Conservation (phyloP, 768 basidiomycete species). For the Phanerochaete sordida region DNA sequence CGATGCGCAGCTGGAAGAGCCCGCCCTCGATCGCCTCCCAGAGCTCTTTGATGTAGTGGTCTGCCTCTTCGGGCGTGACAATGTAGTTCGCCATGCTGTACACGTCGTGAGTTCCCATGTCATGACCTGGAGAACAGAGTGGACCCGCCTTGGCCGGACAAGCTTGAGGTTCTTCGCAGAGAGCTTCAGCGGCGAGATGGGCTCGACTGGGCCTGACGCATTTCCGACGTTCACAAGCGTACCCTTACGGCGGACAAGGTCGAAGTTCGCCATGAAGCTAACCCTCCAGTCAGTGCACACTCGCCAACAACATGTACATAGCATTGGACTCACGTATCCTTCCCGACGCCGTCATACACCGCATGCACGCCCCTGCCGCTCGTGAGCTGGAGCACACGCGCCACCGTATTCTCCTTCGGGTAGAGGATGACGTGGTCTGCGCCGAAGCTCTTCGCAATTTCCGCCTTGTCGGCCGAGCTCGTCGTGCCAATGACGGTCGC, state of each 20-base stretch:
- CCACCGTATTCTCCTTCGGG: slow-evolving; percentile 67
- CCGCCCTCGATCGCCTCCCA: slow-evolving; percentile 60
- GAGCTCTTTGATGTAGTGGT: slow-evolving; percentile 60
- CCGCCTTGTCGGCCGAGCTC: slow-evolving; percentile 80
- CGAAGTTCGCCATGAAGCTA: slow-evolving; percentile 80
- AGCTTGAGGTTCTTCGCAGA: slow-evolving; percentile 78
- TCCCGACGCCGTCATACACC: slow-evolving; percentile 95
- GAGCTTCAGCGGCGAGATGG: slow-evolving; percentile 70
- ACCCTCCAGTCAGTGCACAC: neutral
- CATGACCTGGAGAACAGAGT: neutral
- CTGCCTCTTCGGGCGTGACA: slow-evolving; percentile 67
- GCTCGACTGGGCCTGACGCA: slow-evolving; percentile 77
- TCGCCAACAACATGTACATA: neutral
- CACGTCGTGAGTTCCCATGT: neutral
- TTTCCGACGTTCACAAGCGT: slow-evolving; percentile 88
- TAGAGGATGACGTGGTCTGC: slow-evolving; percentile 88
- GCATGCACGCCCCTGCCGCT: slow-evolving; percentile 81
- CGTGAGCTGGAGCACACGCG: slow-evolving; percentile 71
- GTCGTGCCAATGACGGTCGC: slow-evolving; percentile 93
- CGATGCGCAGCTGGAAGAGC: slow-evolving; percentile 60
- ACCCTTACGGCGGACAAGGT: slow-evolving; percentile 75
- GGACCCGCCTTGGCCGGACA: slow-evolving; percentile 32
- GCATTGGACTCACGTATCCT: slow-evolving; percentile 79
- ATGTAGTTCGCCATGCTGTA: slow-evolving; percentile 68
- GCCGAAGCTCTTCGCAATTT: slow-evolving; percentile 72